Base-by-base conservation (phyloP, 2,329 filamentous ascomycete species). In the Sphaerulina vaccinii region DNA sequence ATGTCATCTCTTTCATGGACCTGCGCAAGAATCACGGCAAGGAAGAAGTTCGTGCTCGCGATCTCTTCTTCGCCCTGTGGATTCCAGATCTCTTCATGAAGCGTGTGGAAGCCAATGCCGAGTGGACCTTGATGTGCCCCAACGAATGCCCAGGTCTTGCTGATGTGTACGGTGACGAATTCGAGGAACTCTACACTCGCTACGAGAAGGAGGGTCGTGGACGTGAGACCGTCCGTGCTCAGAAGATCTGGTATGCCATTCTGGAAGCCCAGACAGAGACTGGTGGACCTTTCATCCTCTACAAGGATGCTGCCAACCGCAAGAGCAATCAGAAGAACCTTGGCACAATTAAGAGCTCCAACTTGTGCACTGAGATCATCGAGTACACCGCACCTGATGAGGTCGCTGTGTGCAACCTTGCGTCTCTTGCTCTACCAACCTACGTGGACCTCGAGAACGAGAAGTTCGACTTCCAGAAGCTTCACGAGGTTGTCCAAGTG, bases 241-340 rank as follows among this genome's bases (percentile, higher is more conserved):
- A 99, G 80, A 99, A 99, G 82, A 86, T 99, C 52, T 99, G 93
- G 93, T 97, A 97, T 71, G 90, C 92, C 62, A 96, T 99, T 61
- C 83, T 99, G 41, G 93, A 99, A 77, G 89, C 93, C 43, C 93
- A 99, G 78, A 97, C 92, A 27, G 93, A 99, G 83, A 99, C 93
- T 39, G 93, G 93, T 64, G 97, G 95, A 75, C 93, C 93, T 42
- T 99, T 96, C 77, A 99, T 99, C 90, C 85, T 97, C 55, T 99
- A 99, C 85, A 99, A 99, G 81, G 93, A 99, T 75, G 82, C 86
- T 68, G 92, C 88, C 84, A 99, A 99, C 83, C 85, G 85, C 72
- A 99, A 99, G 87, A 96, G 91, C 81, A 99, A 99, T 83, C 93
- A 99, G 79, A 97, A 99, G 86, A 99, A 99, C 76, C 81, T 99